Evolutionary conservation across 116 monocot species (phyloP).

Genomic region (Iris pallida): DNA sequence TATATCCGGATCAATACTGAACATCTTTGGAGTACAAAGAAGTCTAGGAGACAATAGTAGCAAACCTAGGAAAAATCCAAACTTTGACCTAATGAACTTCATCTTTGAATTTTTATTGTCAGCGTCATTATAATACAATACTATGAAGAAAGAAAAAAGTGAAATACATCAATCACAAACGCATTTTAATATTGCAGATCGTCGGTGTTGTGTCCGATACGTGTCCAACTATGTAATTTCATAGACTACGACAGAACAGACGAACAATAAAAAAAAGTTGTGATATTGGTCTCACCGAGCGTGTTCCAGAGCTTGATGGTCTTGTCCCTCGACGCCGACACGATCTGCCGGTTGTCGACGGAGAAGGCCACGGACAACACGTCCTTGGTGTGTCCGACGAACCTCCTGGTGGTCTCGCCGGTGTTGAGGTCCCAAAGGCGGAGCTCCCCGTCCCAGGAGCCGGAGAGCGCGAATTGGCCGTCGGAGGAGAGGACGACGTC

Average conservation of each 20-base stretch:
- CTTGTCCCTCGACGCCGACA: conserved; percentile 29
- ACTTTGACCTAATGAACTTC: too few species aligned
- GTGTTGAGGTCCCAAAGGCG: conserved; percentile 35
- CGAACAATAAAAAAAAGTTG: not conserved
- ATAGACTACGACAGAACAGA: not conserved
- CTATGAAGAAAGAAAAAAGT: too few species aligned
- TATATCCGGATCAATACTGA: too few species aligned
- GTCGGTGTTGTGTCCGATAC: too few species aligned
- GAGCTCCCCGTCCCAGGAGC: conserved; percentile 37
- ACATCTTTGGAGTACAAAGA: too few species aligned
- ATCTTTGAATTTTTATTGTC: too few species aligned
- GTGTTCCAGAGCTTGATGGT: conserved; percentile 38
- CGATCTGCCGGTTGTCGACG: conserved; percentile 36
- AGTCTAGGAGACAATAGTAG: too few species aligned
- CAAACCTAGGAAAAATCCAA: too few species aligned
- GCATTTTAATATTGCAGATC: too few species aligned
- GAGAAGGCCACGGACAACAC: conserved; percentile 36
- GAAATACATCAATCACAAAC: too few species aligned
- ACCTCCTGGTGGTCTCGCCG: conserved; percentile 27
- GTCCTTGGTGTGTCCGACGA: conserved; percentile 34
- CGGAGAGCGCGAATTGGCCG: conserved; percentile 35
- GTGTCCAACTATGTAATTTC: too few species aligned
- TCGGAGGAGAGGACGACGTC: conserved; percentile 39
- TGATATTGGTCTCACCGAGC: not conserved
- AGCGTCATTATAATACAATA: too few species aligned